phyloP scores from a whole-genome alignment of 1,284 basidiomycete species.

The Grifola frondosa region DNA sequence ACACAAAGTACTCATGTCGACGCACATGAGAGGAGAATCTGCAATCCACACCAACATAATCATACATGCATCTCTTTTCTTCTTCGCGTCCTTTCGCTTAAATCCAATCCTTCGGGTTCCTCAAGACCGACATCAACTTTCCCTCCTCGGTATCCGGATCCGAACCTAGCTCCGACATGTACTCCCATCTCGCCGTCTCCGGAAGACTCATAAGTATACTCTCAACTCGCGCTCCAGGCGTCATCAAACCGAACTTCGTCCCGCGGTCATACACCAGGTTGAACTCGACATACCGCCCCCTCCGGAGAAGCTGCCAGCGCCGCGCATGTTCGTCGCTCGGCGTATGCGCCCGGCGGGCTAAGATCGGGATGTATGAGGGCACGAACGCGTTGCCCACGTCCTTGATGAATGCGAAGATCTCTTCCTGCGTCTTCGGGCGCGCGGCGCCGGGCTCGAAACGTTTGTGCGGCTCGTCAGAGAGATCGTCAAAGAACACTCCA shows the following conservation, averaged over 20 bases:
- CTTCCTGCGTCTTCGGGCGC: slow-evolving; percentile 55
- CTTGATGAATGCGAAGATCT: slow-evolving; percentile 77
- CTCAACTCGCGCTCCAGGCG: slow-evolving; percentile 90
- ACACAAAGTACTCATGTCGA: too few species aligned
- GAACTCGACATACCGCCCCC: slow-evolving; percentile 94
- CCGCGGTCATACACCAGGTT: slow-evolving; percentile 89
- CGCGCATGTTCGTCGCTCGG: slow-evolving; percentile 67
- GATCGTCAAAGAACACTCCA: slow-evolving; percentile 96
- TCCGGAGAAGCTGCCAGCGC: slow-evolving; percentile 87
- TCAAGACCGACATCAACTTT: slow-evolving; percentile 67
- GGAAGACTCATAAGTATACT: slow-evolving; percentile 93
- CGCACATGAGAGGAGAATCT: too few species aligned
- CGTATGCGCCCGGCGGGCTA: slow-evolving; percentile 55
- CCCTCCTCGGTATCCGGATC: slow-evolving; percentile 72
- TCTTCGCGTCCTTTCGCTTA: slow-evolving; percentile 19
- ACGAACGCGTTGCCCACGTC: slow-evolving; percentile 76
- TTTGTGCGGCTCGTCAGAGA: slow-evolving; percentile 60
- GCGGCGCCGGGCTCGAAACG: slow-evolving; percentile 46
- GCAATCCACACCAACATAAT: too few species aligned
- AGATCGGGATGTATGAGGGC: slow-evolving; percentile 87
- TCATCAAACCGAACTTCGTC: slow-evolving; percentile 87
- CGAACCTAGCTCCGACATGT: slow-evolving; percentile 78
- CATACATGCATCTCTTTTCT: slow-evolving; percentile 1
- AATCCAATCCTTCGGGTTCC: slow-evolving; percentile 72
- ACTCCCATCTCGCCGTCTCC: slow-evolving; percentile 92